These are phyloP conservation scores for Fusarium continuum DNA, from an alignment of 2,329 filamentous ascomycete species.

Conservation along the genomic window DNA sequence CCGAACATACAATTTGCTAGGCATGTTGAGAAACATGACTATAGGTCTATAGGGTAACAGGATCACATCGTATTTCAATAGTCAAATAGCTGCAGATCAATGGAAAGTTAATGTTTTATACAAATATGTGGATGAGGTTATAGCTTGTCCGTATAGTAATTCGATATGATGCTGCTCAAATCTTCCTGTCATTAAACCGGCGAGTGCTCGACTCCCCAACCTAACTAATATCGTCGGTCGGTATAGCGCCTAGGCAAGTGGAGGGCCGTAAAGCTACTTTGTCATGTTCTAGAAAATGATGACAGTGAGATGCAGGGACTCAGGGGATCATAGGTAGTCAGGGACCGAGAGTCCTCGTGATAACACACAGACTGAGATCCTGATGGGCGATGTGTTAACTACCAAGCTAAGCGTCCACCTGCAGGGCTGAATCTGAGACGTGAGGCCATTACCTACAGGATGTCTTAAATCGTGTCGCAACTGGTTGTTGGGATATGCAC, in stretches of 20 bases:
- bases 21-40: too few relatives aligned
- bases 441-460: constrained; percentile 18
- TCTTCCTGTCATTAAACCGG: too few relatives aligned
- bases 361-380: constrained; percentile 5
- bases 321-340: constrained; percentile 17
- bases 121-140: too few relatives aligned
- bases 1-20: too few relatives aligned
- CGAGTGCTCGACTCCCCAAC: too few relatives aligned
- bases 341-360: constrained; percentile 21
- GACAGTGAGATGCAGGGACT: constrained; percentile 31
- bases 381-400: constrained; percentile 20
- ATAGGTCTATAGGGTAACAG: too few relatives aligned
- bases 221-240: not conserved
- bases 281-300: constrained; percentile 12
- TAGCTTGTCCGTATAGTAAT: too few relatives aligned
- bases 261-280: not conserved
- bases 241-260: not conserved
- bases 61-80: too few relatives aligned
- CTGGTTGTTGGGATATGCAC: not conserved
- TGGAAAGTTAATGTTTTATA: too few relatives aligned
- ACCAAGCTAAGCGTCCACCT: constrained; percentile 13
- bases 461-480: constrained; percentile 32
- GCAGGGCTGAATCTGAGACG: constrained; percentile 35
- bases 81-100: too few relatives aligned
- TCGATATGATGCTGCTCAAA: not conserved